phyloP scores from a whole-genome alignment of 192 early-diverging fungal genomes.

The Coemansia guatemalensis region DNA sequence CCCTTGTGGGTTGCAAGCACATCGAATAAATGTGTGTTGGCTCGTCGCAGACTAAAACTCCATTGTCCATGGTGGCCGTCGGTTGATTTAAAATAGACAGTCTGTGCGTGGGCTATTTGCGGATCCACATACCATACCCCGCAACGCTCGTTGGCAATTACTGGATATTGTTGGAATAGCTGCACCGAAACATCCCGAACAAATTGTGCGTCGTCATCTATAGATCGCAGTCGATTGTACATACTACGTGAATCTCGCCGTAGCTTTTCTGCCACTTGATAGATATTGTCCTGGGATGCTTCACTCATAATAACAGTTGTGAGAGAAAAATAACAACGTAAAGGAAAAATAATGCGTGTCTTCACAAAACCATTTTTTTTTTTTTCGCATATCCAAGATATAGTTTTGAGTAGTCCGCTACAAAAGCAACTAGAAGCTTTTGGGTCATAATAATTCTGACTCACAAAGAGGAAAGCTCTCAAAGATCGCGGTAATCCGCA shows the following conservation, averaged over 20 bases:
- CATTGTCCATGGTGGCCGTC: conserved; percentile 87
- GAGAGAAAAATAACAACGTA: background rate
- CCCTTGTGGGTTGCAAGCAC: conserved; percentile 58
- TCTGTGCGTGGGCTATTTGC: conserved; percentile 54
- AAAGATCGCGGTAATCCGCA: background rate
- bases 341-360: too few relatives aligned
- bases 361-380: background rate
- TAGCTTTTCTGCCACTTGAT: conserved; percentile 16
- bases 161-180: conserved; percentile 59
- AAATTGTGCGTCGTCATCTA: conserved; percentile 74
- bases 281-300: conserved; percentile 1
- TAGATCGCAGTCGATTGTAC: conserved; percentile 77
- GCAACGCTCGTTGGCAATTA: conserved; percentile 84
- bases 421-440: background rate
- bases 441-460: background rate
- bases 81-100: conserved; percentile 92
- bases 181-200: conserved; percentile 57
- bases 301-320: background rate
- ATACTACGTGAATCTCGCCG: conserved; percentile 43
- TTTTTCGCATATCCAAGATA: background rate
- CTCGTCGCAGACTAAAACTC: conserved; percentile 78
- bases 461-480: background rate
- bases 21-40: conserved; percentile 73
- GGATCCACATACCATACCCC: conserved; percentile 85
- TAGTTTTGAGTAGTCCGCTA: background rate